phyloP scores from a whole-genome alignment of 345 rosid species.

The Eucalyptus viminalis region DNA sequence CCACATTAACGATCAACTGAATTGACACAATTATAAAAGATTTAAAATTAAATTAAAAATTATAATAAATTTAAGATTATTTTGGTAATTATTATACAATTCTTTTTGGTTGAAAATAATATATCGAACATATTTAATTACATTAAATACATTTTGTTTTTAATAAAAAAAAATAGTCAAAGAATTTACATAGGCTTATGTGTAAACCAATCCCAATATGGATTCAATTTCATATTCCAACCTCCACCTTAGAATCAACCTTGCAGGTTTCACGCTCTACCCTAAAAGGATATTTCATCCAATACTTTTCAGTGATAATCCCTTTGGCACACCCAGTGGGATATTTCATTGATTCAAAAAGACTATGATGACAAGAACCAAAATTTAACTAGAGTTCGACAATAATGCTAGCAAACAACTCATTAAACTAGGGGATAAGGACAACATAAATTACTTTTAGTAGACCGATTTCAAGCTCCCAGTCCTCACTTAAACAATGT shows the following conservation, averaged over 20 bases:
- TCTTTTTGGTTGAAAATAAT: too few species aligned
- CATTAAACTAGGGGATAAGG: neutral
- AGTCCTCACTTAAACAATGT: neutral
- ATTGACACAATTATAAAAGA: too few species aligned
- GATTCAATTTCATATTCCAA: neutral
- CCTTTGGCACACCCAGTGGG: neutral
- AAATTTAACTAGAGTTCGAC: neutral
- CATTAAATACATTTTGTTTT: too few species aligned
- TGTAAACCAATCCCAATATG: neutral
- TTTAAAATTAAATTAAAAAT: too few species aligned
- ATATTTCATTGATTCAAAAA: too few species aligned
- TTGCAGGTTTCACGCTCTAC: too few species aligned
- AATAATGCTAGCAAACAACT: neutral
- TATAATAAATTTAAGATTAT: too few species aligned
- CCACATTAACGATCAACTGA: accelerated
- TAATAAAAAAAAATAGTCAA: neutral
- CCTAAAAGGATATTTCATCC: neutral
- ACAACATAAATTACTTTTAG: neutral
- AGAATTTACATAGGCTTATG: neutral
- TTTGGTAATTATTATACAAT: neutral
- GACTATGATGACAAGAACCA: too few species aligned
- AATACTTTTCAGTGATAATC: neutral
- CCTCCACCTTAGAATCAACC: neutral
- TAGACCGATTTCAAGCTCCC: neutral
- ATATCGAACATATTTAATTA: too few species aligned